Base-by-base conservation (phyloP, 331 rosid species). In the Saraca asoca region DNA sequence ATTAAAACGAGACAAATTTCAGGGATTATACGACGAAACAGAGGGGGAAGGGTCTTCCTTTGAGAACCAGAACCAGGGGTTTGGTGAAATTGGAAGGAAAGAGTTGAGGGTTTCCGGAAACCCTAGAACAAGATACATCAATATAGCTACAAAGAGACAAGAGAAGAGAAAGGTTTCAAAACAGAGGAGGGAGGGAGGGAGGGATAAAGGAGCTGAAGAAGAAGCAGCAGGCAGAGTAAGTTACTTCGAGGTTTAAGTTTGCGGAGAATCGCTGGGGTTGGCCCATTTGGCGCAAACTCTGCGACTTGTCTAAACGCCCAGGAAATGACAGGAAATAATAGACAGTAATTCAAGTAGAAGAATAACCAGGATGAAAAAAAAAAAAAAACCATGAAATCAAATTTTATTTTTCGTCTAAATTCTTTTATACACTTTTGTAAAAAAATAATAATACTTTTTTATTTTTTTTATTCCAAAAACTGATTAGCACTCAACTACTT, bases 211-310 rank as follows among this genome's bases (percentile, higher is more conserved):
- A 50, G 71, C 38, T 45, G 37, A 11, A 38, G 46, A 20, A 54
- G 54, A 37, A 38, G 53, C 8, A 39, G 7, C 8, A 39, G 7
- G 44, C 17, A n/a, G 53, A 12, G 60, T 0, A 38, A 12, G 48
- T 1, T 15, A 50, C 31, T 24, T 1, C 2, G 35, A 54, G 69
- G 68, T 60, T 75, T 60, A 11, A 56, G 77, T 71, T 66, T 54
- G 19, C 37, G 38, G 51, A 8, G 7, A 3, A 76, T 45, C 8
- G 50, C 60, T 64, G 74, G 69, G 64, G 50, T 65, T 69, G 74
- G 69, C 54, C 59, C 54, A 55, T 72, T 75, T 76, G 75, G 79
- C 82, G 80, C 75, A 76, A 67, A 83, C 69, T 29, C 34, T 42
- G 73, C 13, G 18, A 38, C 0, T 51, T 67, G 78, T 51, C 75